Base-by-base conservation (phyloP, 2,329 filamentous ascomycete species). In the Fusarium heterosporum region DNA sequence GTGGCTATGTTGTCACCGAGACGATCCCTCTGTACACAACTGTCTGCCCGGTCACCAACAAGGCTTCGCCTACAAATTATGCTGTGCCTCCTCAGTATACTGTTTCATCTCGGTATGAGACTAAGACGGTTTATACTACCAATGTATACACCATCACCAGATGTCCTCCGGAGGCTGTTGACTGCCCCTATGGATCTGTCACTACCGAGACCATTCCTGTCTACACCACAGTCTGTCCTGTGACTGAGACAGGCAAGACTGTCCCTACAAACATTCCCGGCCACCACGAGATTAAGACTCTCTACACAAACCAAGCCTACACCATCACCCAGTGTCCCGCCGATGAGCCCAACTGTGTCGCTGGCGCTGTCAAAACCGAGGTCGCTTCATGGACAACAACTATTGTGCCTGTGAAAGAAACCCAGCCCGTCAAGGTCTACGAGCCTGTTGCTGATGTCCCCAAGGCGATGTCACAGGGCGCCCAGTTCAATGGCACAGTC, bases 261-360 rank as follows among this genome's bases (percentile, higher is more conserved):
- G 50, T 41, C 11, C 58, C 62, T 16, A 62, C 65, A 39, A 42
- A 59, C 42, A 59, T 53, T 28, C 57, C 71, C 22, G 43, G 41
- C 55, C 41, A 68, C 17, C 59, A 60, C 42, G 70, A 70, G 29
- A 74, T 71, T 16, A 73, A 72, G 69, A 82, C 84, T 71, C 77
- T 87, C 75, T 86, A 83, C 80, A 78, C 80, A 71, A 87, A 84
- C 71, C 80, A 81, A 72, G 79, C 82, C 64, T 78, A 83, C 65
- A 87, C 84, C 73, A 78, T 87, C 78, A 87, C 83, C 71, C 82
- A 82, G 34, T 88, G 85, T 75, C 80, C 79, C 51, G 78, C 84
- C 40, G 79, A 77, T 55, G 81, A 85, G 64, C 80, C 81, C 67
- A 75, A 85, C 83, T 88, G 86, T 72, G 73, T 74, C 11, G 73